Conservation (phyloP, 1,139 yeast genomes). For the Geotrichum carabidarum region DNA sequence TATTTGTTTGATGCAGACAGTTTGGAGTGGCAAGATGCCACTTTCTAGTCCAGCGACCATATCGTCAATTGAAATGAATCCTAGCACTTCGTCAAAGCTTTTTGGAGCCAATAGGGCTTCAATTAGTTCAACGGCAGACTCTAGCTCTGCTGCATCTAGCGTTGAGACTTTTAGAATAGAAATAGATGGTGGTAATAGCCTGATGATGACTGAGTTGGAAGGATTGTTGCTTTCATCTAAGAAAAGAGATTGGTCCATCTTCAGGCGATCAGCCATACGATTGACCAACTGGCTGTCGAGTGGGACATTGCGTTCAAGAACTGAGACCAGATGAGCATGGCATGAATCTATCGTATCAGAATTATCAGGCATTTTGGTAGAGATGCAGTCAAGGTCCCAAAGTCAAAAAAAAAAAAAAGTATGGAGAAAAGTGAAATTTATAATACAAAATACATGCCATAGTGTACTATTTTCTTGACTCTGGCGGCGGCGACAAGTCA, state of each 20-base stretch:
- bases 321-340: constrained; percentile 12
- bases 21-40: constrained; percentile 24
- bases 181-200: constrained; percentile 24
- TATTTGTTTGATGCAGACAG: constrained; percentile 23
- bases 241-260: constrained; percentile 21
- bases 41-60: constrained; percentile 25
- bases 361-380: neutral
- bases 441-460: neutral
- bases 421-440: neutral
- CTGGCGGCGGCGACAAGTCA: constrained; percentile 48
- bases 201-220: constrained; percentile 14
- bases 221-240: constrained; percentile 17
- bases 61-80: constrained; percentile 23
- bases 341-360: neutral
- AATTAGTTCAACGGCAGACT: constrained; percentile 23
- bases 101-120: constrained; percentile 24
- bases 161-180: constrained; percentile 21
- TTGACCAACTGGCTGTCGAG: constrained; percentile 22
- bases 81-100: constrained; percentile 24
- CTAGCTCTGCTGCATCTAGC: constrained; percentile 19
- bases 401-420: neutral
- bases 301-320: constrained; percentile 1
- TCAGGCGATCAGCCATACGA: constrained; percentile 21
- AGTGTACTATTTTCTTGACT: constrained; percentile 4
- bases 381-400: neutral